Conservation (phyloP, 1,284 basidiomycete genomes). For the Retiboletus fuscus region DNA sequence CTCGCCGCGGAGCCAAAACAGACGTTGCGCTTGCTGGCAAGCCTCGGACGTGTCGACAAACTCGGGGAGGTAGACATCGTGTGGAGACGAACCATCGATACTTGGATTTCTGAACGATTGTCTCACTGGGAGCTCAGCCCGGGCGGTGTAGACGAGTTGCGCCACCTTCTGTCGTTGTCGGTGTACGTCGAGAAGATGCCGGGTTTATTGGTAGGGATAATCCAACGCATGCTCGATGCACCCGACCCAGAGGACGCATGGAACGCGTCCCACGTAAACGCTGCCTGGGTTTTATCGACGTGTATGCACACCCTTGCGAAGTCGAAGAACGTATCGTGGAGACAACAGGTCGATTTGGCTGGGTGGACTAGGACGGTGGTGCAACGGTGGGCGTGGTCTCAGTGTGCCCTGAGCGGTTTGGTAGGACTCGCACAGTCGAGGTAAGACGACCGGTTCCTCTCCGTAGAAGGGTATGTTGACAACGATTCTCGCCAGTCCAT, state of each 20-base stretch:
- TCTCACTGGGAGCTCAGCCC: constrained; percentile 49
- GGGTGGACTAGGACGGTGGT: constrained; percentile 58
- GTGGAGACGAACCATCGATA: constrained; percentile 65
- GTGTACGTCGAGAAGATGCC: constrained; percentile 61
- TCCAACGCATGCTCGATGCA: constrained; percentile 58
- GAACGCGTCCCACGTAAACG: constrained; percentile 53
- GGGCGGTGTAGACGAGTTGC: constrained; percentile 53
- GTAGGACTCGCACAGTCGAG: constrained; percentile 61
- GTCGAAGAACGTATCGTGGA: constrained; percentile 55
- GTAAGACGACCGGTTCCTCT: constrained; percentile 48
- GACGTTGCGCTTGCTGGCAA: constrained; percentile 63
- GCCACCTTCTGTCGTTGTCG: constrained; percentile 64
- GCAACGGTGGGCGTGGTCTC: constrained; percentile 69
- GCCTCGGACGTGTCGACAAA: constrained; percentile 59
- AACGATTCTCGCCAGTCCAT: constrained; percentile 25
- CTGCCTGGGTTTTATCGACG: constrained; percentile 65
- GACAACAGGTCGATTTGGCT: constrained; percentile 56
- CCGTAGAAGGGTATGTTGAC: background rate
- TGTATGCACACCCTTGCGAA: constrained; percentile 60
- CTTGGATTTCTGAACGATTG: constrained; percentile 46
- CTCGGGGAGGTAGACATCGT: constrained; percentile 66
- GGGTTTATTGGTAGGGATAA: constrained; percentile 60
- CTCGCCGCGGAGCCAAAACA: constrained; percentile 56
- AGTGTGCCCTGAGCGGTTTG: constrained; percentile 63
- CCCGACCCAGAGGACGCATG: constrained; percentile 51